Evolutionary conservation across 2,329 filamentous ascomycete genomes (phyloP).

Genomic region (Bipolaris zeicola): DNA sequence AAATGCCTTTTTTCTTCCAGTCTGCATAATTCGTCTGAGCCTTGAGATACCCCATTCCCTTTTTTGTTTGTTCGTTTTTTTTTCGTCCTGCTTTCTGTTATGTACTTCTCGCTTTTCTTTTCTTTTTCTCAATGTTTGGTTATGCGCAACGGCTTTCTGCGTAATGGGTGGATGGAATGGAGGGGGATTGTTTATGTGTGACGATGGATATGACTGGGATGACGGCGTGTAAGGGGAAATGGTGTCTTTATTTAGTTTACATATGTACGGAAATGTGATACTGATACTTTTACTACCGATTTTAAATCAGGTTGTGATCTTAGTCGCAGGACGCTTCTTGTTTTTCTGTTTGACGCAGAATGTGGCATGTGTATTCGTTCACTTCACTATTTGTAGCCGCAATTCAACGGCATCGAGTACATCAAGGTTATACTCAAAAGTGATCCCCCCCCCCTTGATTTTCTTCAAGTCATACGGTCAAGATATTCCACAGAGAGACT

Average conservation of each 20-base stretch:
- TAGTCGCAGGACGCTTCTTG: no score
- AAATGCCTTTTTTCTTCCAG: conserved; percentile 19
- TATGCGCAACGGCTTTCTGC: background rate
- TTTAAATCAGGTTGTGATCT: background rate
- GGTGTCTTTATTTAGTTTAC: background rate
- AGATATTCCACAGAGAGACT: no score
- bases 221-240: background rate
- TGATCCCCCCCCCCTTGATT: no score
- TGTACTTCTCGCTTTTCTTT: background rate
- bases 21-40: conserved; percentile 17
- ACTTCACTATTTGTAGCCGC: no score
- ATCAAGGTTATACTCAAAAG: no score
- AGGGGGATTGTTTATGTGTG: background rate
- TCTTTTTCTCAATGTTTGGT: background rate
- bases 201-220: background rate
- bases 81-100: no score
- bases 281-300: background rate
- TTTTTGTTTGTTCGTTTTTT: conserved; percentile 5
- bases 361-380: no score
- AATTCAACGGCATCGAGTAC: no score
- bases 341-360: no score
- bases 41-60: conserved; percentile 28
- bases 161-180: background rate
- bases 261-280: background rate
- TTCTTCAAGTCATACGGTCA: no score